Base-by-base conservation (phyloP, 805 yeast genomes). In the Metschnikowia lachancei region DNA sequence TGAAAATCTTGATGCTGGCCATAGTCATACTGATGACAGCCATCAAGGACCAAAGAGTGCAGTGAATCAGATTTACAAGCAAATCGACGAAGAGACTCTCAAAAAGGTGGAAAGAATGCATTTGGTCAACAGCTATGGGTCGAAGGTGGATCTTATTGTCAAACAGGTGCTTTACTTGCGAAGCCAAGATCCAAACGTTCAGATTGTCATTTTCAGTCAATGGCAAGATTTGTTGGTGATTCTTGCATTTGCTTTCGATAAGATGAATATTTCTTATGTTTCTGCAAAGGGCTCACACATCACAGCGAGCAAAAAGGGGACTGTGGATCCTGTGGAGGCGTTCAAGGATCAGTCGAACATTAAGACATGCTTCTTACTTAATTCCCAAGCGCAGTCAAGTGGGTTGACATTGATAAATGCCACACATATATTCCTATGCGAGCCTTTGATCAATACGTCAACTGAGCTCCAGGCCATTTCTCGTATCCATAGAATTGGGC, bases 401-500 rank as follows among this genome's bases (percentile, higher is more conserved):
- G 99, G 99, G 0, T 70, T 94, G 52, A 94, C 96, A 8, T 71
- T 94, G 45, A 82, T 90, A 8, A 92, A 92, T 69, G 98, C 99
- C 0, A 85, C 87, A 2, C 97, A 94, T 62, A 92, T 94, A 0
- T 85, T 91, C 51, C 63, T 94, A 4, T 87, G 97, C 63, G 99
- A 94, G 66, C 98, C 99, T 1, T 72, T 94, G 47, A 84, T 94
- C 13, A 90, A 90, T 58, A 81, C 91, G 1, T 85, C 96, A 2
- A 72, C 90, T 39, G 98, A 94, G 56, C 62, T 88, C 13, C 99
- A 92, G 62, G 97, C 98, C 0, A 85, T 91, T 44, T 87, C 95
- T 41, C 77, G 99, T 52, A 82, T 94, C 36, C 96, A 92, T 61
- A 71, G 99, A 52, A 91, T 92, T 60, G 99, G 99, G 0, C 99